Percentiles rank a stretch among this genome's conserved stretches.
phyloP scores from a whole-genome alignment of 768 basidiomycete genomes.

The Aureoboletus auriporus region DNA sequence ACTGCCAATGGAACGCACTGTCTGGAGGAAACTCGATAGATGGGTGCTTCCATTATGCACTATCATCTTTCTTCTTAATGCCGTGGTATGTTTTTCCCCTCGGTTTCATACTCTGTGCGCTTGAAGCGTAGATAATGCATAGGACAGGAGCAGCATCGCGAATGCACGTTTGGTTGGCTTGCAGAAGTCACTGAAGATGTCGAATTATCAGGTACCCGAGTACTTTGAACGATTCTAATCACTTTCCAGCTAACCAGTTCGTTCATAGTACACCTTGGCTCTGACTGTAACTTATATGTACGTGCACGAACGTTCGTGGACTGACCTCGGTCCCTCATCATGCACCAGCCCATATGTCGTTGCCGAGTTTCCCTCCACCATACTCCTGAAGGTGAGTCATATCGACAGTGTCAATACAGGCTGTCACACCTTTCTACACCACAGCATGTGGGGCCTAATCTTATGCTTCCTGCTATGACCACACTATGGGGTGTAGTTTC shows the following conservation, averaged over 20 bases:
- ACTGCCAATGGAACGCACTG: slow-evolving; percentile 29
- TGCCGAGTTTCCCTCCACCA: slow-evolving; percentile 57
- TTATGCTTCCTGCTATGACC: slow-evolving; percentile 58
- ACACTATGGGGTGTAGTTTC: slow-evolving; percentile 62
- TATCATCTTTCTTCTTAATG: slow-evolving; percentile 47
- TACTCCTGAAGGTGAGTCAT: slow-evolving; percentile 44
- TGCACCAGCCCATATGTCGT: slow-evolving; percentile 42
- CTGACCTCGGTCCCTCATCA: not conserved
- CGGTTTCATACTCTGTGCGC: not conserved
- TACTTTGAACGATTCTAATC: not conserved
- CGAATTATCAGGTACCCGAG: slow-evolving; percentile 24
- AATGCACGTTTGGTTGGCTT: slow-evolving; percentile 62
- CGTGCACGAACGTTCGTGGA: not conserved
- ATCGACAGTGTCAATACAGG: not conserved
- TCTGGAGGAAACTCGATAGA: slow-evolving; percentile 49
- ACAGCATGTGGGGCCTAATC: slow-evolving; percentile 46
- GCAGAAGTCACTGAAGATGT: slow-evolving; percentile 42
- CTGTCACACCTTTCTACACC: not conserved
- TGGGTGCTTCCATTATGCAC: slow-evolving; percentile 47
- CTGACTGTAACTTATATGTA: slow-evolving; percentile 30
- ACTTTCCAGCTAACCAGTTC: not conserved
- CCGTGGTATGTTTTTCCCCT: slow-evolving; percentile 37
- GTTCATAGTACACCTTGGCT: slow-evolving; percentile 31
- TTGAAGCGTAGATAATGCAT: not conserved
- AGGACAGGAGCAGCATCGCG: slow-evolving; percentile 45